Percentiles rank a stretch among this genome's conserved stretches.
These are phyloP conservation scores for Populus tomentosa DNA, from an alignment of 441 rosid genomes.

Conservation along the genomic window DNA sequence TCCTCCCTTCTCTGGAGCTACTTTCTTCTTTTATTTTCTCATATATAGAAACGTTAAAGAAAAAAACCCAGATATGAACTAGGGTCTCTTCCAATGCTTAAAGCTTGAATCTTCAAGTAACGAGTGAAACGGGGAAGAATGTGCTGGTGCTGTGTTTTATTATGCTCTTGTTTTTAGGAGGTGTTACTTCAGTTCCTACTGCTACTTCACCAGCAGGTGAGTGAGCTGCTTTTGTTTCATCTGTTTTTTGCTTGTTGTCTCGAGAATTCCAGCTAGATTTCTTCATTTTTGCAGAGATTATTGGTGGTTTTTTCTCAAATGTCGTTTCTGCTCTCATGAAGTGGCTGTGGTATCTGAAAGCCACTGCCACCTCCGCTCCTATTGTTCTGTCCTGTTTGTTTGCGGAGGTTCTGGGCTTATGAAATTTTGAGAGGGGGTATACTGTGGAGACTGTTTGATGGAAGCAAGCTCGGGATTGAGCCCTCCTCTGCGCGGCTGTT, in stretches of 20 bases:
- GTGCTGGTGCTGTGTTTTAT: conserved; percentile 36
- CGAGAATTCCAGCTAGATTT: background rate
- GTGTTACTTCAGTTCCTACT: conserved; percentile 53
- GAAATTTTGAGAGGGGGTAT: conserved; percentile 60
- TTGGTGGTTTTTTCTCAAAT: conserved; percentile 65
- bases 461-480: conserved; percentile 91
- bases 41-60: too few relatives aligned
- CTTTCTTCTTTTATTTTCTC: too few relatives aligned
- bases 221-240: conserved; percentile 18
- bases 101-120: conserved; percentile 26
- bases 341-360: conserved; percentile 78
- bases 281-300: conserved; percentile 50
- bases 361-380: conserved; percentile 33
- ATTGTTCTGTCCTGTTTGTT: background rate
- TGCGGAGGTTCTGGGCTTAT: background rate
- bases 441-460: conserved; percentile 92
- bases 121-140: conserved; percentile 35
- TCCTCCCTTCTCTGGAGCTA: too few relatives aligned
- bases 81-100: conserved; percentile 32
- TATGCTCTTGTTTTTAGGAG: conserved; percentile 42
- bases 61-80: conserved; percentile 17
- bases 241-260: background rate
- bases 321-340: conserved; percentile 51
- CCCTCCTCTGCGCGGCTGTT: conserved; percentile 70
- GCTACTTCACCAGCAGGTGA: conserved; percentile 71